These are phyloP conservation scores for Haplographium delicatum DNA, from an alignment of 495 filamentous ascomycete species.

Conservation along the genomic window DNA sequence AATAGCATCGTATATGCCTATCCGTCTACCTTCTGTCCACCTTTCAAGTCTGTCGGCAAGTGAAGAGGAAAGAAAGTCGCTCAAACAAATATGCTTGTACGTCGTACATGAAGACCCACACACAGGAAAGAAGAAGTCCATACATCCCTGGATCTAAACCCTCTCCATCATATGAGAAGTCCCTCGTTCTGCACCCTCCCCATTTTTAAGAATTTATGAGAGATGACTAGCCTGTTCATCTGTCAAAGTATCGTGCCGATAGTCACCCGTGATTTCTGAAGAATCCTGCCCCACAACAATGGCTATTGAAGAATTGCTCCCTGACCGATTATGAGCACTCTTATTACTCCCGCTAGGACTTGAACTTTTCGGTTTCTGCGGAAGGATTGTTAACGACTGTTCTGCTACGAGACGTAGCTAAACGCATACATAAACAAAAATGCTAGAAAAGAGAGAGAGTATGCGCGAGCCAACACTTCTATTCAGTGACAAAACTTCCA, in stretches of 20 bases:
- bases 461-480: slow-evolving; percentile 25
- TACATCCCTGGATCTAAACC: slow-evolving; percentile 10
- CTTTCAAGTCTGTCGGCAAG: background rate
- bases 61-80: slow-evolving; percentile 9
- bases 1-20: background rate
- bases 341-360: background rate
- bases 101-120: slow-evolving; percentile 12
- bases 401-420: background rate
- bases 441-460: slow-evolving; percentile 12
- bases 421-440: slow-evolving; percentile 8
- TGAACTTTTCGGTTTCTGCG: slow-evolving; percentile 16
- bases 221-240: slow-evolving; percentile 25
- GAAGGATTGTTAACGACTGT: slow-evolving; percentile 16
- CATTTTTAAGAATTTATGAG: too few relatives aligned
- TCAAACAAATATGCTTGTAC: slow-evolving; percentile 8
- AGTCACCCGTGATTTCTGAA: slow-evolving; percentile 8
- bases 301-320: slow-evolving; percentile 11
- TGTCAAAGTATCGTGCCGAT: slow-evolving; percentile 8
- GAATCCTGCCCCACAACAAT: slow-evolving; percentile 10
- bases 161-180: too few relatives aligned
- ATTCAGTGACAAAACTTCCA: slow-evolving; percentile 19
- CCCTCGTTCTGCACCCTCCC: too few relatives aligned
- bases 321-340: slow-evolving; percentile 7
- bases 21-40: background rate
- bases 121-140: background rate